Evolutionary conservation across 2,329 filamentous ascomycete genomes (phyloP).

Genomic region (Bipolaris victoriae): DNA sequence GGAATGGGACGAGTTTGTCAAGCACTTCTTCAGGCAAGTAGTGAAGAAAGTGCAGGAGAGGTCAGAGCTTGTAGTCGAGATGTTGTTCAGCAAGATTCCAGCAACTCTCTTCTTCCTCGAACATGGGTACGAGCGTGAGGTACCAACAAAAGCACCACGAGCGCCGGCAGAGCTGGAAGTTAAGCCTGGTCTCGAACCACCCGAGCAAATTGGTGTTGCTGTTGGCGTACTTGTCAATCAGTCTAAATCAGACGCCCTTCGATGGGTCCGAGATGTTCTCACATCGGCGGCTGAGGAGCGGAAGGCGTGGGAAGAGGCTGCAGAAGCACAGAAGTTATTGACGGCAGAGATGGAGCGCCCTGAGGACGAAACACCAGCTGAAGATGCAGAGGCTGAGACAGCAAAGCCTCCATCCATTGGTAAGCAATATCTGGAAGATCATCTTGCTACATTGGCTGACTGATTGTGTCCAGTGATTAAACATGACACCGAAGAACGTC

Average conservation of each 20-base stretch:
- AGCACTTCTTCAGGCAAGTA: slow-evolving; percentile 81
- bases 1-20: slow-evolving; percentile 90
- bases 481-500: slow-evolving; percentile 69
- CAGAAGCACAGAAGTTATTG: slow-evolving; percentile 62
- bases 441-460: background rate
- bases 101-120: slow-evolving; percentile 86
- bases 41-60: slow-evolving; percentile 84
- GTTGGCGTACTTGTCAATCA: slow-evolving; percentile 82
- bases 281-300: slow-evolving; percentile 73
- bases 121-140: slow-evolving; percentile 85
- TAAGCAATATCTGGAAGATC: slow-evolving; percentile 34
- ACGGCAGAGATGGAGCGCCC: slow-evolving; percentile 36
- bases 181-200: slow-evolving; percentile 68
- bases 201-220: slow-evolving; percentile 76
- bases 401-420: slow-evolving; percentile 54
- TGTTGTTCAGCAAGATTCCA: slow-evolving; percentile 92
- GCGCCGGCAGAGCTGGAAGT: slow-evolving; percentile 85
- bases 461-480: slow-evolving; percentile 44
- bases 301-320: slow-evolving; percentile 76
- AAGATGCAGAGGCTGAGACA: slow-evolving; percentile 43
- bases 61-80: slow-evolving; percentile 84
- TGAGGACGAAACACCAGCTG: slow-evolving; percentile 35
- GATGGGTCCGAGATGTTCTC: slow-evolving; percentile 80
- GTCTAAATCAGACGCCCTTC: slow-evolving; percentile 74
- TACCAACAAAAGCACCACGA: slow-evolving; percentile 66